Evolutionary conservation across 2,329 filamentous ascomycete species (phyloP).

Genomic region (Rhynchosporium agropyri): DNA sequence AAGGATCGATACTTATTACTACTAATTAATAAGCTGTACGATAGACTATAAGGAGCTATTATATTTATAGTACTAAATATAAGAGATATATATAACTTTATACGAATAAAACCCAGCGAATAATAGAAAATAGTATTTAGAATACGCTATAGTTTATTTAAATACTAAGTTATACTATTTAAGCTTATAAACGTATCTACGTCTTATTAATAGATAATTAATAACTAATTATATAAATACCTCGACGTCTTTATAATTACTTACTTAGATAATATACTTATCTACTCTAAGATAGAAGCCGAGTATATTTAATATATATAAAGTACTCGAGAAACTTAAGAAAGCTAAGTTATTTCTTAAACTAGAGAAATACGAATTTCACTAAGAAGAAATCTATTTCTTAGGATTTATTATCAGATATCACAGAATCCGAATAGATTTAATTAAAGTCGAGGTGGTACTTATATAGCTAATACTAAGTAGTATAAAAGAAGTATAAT

Average conservation of each 20-base stretch:
- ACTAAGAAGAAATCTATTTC: not conserved
- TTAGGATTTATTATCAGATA: not conserved
- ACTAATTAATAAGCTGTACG: not conserved
- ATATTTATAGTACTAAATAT: not conserved
- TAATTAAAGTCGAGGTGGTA: not conserved
- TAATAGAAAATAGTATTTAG: not conserved
- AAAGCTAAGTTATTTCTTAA: not conserved
- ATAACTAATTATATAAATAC: no score
- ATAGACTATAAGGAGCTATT: not conserved
- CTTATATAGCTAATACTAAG: no score
- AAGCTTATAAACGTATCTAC: not conserved
- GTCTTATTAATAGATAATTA: not conserved
- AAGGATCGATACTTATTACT: not conserved
- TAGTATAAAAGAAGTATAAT: no score
- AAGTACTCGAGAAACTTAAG: not conserved
- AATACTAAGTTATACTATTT: not conserved
- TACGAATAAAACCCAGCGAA: not conserved
- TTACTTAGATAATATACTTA: no score
- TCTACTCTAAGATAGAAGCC: no score
- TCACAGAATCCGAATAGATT: not conserved
- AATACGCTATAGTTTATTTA: not conserved
- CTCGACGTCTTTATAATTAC: not conserved
- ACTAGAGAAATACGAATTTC: slow-evolving; percentile 1
- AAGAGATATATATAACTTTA: not conserved
- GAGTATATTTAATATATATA: no score